A percentile compares a stretch with the other conserved stretches of the same genome.
Evolutionary conservation across 2,329 filamentous ascomycete species (phyloP).

Genomic region (Stagonosporopsis cucurbitacearum): DNA sequence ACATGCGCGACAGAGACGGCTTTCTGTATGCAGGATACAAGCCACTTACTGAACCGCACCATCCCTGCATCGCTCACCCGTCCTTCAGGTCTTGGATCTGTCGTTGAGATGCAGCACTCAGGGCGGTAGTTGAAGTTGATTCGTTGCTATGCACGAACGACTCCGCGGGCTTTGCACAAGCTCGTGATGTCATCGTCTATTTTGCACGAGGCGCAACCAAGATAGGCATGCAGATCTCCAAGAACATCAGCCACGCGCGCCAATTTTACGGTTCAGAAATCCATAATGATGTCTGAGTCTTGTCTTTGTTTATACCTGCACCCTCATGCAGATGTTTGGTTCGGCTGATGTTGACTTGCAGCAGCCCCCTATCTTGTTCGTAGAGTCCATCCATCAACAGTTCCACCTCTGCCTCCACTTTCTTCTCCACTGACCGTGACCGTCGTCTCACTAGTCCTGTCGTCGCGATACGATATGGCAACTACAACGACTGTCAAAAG

Average conservation of each 20-base stretch:
- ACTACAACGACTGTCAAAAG: conserved; percentile 29
- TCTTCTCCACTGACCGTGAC: conserved; percentile 30
- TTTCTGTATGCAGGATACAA: conserved; percentile 1
- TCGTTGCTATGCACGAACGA: conserved; percentile 8
- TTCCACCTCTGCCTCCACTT: conserved; percentile 26
- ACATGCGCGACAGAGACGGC: conserved; percentile 8
- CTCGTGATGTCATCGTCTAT: conserved; percentile 10
- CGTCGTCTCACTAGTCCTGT: conserved; percentile 24
- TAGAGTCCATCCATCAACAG: conserved; percentile 1
- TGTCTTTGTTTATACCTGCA: conserved; percentile 10
- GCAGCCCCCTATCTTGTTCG: conserved; percentile 3
- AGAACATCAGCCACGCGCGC: conserved; percentile 16
- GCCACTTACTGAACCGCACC: conserved; percentile 11
- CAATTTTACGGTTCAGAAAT: conserved; percentile 7
- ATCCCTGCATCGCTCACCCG: conserved; percentile 20
- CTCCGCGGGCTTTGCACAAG: neutral
- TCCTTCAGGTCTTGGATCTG: conserved; percentile 1
- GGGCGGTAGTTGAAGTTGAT: conserved; percentile 6
- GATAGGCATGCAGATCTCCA: conserved; percentile 17
- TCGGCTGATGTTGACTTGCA: neutral
- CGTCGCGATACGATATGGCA: conserved; percentile 30
- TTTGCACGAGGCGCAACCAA: conserved; percentile 5
- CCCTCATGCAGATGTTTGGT: neutral
- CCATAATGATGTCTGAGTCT: conserved; percentile 13
- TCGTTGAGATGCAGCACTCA: conserved; percentile 23